Conservation (phyloP, 2,329 filamentous ascomycete species). For the Verticillium alfalfae region DNA sequence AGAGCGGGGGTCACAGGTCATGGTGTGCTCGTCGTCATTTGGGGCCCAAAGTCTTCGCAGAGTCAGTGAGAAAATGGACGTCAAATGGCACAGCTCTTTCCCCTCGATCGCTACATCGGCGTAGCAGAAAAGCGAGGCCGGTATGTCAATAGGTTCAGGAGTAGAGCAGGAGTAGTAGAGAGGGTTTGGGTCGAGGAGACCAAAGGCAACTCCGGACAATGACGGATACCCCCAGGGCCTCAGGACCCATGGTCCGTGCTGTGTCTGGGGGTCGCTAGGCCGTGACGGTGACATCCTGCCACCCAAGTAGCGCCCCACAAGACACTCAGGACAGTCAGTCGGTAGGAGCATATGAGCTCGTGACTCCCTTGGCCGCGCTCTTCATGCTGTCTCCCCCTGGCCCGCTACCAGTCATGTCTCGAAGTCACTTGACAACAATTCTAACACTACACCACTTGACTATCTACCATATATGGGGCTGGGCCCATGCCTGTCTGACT, state of each 20-base stretch:
- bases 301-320: not conserved
- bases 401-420: not conserved
- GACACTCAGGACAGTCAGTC: not conserved
- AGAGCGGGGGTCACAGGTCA: constrained; percentile 26
- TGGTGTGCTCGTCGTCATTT: constrained; percentile 14
- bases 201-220: not conserved
- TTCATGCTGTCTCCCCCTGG: not conserved
- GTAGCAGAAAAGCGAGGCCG: not conserved
- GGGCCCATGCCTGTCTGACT: not conserved
- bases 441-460: not conserved
- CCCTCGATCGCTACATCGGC: not conserved
- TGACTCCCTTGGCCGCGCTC: not conserved
- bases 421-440: not conserved
- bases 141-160: too few relatives aligned
- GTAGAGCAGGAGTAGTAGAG: too few relatives aligned
- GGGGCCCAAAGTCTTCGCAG: not conserved
- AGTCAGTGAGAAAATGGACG: not conserved
- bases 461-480: not conserved
- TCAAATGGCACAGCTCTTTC: not conserved
- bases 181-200: not conserved
- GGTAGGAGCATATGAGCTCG: not conserved
- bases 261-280: not conserved
- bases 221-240: not conserved
- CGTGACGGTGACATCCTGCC: not conserved
- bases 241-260: not conserved